Conservation (phyloP, 148 eudicot species). For the Amaranthus cruentus region DNA sequence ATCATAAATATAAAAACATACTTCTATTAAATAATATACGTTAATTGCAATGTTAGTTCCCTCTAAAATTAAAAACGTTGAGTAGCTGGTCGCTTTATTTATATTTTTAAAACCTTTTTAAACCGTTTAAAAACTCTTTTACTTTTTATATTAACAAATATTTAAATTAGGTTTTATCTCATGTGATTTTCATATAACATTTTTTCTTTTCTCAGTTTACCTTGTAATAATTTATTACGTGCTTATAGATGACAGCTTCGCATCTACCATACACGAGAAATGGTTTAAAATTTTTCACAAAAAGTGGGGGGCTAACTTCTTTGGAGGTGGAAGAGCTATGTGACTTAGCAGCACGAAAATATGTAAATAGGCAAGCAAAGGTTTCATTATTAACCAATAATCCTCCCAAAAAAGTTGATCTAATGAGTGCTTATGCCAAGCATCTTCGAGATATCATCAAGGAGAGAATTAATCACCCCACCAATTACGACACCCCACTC, state of each 20-base stretch:
- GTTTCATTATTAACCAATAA: slow-evolving; percentile 44
- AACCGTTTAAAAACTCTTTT: too few species aligned
- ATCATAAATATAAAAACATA: too few species aligned
- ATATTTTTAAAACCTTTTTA: too few species aligned
- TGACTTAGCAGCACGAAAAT: slow-evolving; percentile 68
- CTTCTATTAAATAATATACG: too few species aligned
- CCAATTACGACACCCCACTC: slow-evolving; percentile 72
- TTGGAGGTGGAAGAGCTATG: slow-evolving; percentile 80
- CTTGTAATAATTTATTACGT: background rate
- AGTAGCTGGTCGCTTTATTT: background rate
- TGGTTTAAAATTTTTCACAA: slow-evolving; percentile 87
- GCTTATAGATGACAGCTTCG: slow-evolving; percentile 84
- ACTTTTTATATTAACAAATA: too few species aligned
- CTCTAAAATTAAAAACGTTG: too few species aligned
- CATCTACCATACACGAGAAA: slow-evolving; percentile 94
- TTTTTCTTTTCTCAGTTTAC: background rate
- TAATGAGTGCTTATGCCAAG: slow-evolving; percentile 67
- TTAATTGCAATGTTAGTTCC: too few species aligned
- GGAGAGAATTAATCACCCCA: slow-evolving; percentile 78
- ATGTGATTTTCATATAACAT: too few species aligned
- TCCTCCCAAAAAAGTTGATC: slow-evolving; percentile 57
- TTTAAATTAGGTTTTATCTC: too few species aligned
- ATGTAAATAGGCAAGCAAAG: slow-evolving; percentile 59
- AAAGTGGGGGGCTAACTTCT: slow-evolving; percentile 77
- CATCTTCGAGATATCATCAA: slow-evolving; percentile 84